Conservation (phyloP, 1,284 basidiomycete genomes). For the Cutaneotrichosporon sp. region DNA sequence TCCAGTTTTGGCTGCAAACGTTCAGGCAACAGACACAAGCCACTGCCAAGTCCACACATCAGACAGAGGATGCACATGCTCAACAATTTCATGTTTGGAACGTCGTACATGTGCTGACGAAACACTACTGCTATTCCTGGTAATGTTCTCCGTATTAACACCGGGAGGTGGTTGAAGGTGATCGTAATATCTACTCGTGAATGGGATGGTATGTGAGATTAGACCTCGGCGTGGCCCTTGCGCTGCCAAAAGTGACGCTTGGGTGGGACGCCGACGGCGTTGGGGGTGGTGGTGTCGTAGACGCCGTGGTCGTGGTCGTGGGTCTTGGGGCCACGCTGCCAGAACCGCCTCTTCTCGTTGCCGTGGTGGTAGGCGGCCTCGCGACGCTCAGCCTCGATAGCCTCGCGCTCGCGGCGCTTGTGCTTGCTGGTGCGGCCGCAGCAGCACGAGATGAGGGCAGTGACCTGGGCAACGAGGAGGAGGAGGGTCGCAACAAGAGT, state of each 20-base stretch:
- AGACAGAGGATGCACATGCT: too few relatives aligned
- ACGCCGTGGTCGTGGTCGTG: not conserved
- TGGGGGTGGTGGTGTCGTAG: not conserved
- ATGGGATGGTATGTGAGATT: not conserved
- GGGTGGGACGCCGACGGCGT: not conserved
- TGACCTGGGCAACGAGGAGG: slow-evolving; percentile 37
- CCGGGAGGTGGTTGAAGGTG: not conserved
- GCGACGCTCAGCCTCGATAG: slow-evolving; percentile 13
- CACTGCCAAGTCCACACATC: too few relatives aligned
- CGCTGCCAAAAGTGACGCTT: slow-evolving; percentile 1
- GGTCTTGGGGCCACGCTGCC: not conserved
- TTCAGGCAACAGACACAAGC: too few relatives aligned
- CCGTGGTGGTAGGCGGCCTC: not conserved
- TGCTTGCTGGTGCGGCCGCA: slow-evolving; percentile 22
- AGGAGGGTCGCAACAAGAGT: slow-evolving; percentile 35
- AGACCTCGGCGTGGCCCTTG: not conserved
- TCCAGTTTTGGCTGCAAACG: too few relatives aligned
- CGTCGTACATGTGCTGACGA: not conserved
- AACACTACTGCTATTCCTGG: not conserved
- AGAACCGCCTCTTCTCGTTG: not conserved
- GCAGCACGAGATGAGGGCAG: slow-evolving; percentile 35
- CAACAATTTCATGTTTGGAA: too few relatives aligned
- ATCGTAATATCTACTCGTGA: not conserved
- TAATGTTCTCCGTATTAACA: slow-evolving; percentile 4
- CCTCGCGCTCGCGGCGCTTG: slow-evolving; percentile 3